A percentile compares a stretch with the other conserved stretches of the same genome.
phyloP scores from a whole-genome alignment of 805 yeast species.

The Saturnispora silvae region DNA sequence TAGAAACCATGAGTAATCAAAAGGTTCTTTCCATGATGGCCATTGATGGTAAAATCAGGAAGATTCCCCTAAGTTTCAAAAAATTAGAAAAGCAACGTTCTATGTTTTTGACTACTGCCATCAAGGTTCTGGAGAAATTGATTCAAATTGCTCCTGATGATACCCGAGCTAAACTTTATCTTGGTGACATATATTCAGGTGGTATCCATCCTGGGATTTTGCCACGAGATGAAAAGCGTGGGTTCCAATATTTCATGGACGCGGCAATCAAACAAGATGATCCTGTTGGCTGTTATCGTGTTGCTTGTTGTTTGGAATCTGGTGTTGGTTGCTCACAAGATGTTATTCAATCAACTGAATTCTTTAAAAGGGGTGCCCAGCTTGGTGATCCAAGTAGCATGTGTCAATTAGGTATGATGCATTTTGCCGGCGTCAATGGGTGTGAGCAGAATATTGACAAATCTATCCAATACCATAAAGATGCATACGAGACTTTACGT shows the following conservation, averaged over 20 bases:
- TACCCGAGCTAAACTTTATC: slow-evolving; percentile 45
- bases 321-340: slow-evolving; percentile 44
- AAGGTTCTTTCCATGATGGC: slow-evolving; percentile 34
- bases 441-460: slow-evolving; percentile 20
- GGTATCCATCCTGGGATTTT: slow-evolving; percentile 36
- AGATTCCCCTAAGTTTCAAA: slow-evolving; percentile 29
- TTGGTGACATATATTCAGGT: slow-evolving; percentile 52
- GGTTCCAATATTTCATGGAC: slow-evolving; percentile 47
- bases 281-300: slow-evolving; percentile 53
- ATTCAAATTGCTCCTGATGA: slow-evolving; percentile 35
- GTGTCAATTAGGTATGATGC: slow-evolving; percentile 64
- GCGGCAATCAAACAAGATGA: slow-evolving; percentile 47
- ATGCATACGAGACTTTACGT: slow-evolving; percentile 20
- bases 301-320: slow-evolving; percentile 62
- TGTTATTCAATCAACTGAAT: slow-evolving; percentile 36
- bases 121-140: slow-evolving; percentile 49
- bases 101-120: slow-evolving; percentile 45
- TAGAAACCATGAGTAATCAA: slow-evolving; percentile 36
- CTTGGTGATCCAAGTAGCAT: slow-evolving; percentile 54
- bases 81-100: slow-evolving; percentile 42
- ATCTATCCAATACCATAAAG: slow-evolving; percentile 22
- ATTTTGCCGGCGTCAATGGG: slow-evolving; percentile 33
- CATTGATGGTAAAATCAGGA: slow-evolving; percentile 36
- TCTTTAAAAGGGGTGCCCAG: slow-evolving; percentile 52
- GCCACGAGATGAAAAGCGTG: slow-evolving; percentile 46